Base-by-base conservation (phyloP, 805 yeast species). In the Suhomyces sp. region DNA sequence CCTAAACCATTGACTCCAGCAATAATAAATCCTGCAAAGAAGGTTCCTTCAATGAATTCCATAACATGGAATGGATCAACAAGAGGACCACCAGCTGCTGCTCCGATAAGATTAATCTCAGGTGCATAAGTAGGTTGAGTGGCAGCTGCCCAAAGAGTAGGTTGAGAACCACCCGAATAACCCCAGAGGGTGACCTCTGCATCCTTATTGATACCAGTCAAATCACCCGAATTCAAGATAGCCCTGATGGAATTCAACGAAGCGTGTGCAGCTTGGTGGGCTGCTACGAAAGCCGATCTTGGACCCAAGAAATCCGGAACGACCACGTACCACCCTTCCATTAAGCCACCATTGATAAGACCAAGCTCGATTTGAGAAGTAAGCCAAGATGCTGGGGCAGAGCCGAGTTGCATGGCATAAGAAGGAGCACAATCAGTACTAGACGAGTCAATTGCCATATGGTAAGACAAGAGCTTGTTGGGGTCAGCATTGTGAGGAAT, bases 161-260 rank as follows among this genome's bases (percentile, higher is more conserved):
- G 73, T 29, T 72, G 53, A 1, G 73, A 61, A 8, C 76, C 77
- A n/a, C 78, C 78, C 4, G 74, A 69, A 49, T 68, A 73, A 0
- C 78, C 78, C 71, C 71, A 70, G 46, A 72, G 36, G 4, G 51
- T 54, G 5, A 59, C 54, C 15, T 56, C 44, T 1, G 73, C 67
- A 38, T 60, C 57, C 5, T 54, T 17, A 9, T 53, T 38, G 19
- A 68, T 40, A 1, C 66, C 66, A 1, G 71, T 58, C 19, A 52
- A 26, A 26, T 60, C 51, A 1, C 54, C 56, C 7, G 63, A 48
- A 4, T 51, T 38, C 35, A 72, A 57, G 1, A 62, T 56, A 2
- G 68, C 77, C 45, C 72, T 53, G 19, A 73, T 51, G 1, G 71
- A 58, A 51, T 73, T 70, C 49, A 73, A 64, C 0, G 62, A 57